Base-by-base conservation (phyloP, 768 basidiomycete species). In the Phanerochaete carnosa region DNA sequence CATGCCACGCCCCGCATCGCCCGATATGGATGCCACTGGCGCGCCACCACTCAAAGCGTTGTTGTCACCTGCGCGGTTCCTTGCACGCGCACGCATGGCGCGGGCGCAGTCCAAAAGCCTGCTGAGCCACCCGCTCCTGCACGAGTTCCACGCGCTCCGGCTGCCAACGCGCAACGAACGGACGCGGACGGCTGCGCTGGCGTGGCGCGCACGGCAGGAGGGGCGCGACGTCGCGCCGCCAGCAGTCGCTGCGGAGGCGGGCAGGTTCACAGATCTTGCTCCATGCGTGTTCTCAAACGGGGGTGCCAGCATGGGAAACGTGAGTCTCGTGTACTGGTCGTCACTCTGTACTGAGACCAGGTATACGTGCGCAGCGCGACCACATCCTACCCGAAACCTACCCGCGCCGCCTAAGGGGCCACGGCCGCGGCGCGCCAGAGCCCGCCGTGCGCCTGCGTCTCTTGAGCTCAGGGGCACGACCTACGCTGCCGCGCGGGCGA, bases 31-130 rank as follows among this genome's bases (percentile, higher is more conserved):
- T 59, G 79, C 76, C 4, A 70, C 73, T 60, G 64, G 67, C 1
- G 65, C 80, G 26, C 84, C 85, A 1, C 62, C 75, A 2, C 77
- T 79, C 54, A 64, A 61, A 2, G 64, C 74, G 4, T 68, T 86
- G 9, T 73, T 86, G 26, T 77, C 81, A 1, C 73, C 65, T n/a
- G 64, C 70, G 26, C 78, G 83, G 19, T 84, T 87, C 68, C 62
- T 81, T 51, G 65, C 78, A 26, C 76, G 84, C 7, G 76, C 74
- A n/a, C 64, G 64, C 35, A 59, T 69, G 45, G 70, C 80, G 26
- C 74, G 77, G 65, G 65, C 68, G 25, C 78, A 81, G 60, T 66
- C 77, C 0, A 64, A 62, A 5, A 61, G 62, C 1, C 68, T 69
- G n/a, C 64, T 79, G 0, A 70, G 66, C 0, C 78, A 83, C 58